Base-by-base conservation (phyloP, 306 rosid species). In the Canavalia gladiata region DNA sequence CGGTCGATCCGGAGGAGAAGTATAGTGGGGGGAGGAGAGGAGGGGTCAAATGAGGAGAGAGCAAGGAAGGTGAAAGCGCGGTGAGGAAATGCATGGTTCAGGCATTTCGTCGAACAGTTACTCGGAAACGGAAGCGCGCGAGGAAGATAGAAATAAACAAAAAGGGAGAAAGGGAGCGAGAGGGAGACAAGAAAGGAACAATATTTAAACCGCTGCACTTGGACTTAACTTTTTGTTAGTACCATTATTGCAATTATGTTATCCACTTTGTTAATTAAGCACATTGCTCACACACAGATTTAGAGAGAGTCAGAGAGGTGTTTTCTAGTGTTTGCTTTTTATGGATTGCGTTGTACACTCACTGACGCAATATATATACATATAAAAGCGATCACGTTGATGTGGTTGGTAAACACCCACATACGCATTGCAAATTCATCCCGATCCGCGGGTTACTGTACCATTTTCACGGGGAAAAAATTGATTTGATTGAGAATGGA, bases 81-180 rank as follows among this genome's bases (percentile, higher is more conserved):
- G 84, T 82, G 86, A 72, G 59, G 60, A 87, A 35, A 65, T 84
- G 89, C 98, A 96, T 96, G 90, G 90, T 72, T 96, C 90, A 88
- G 91, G 96, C 97, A 91, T 95, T 93, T 95, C 97, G 90, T 81
- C 89, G 89, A 95, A 84, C 90, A 89, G 80, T 45, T 77, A 47
- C 83, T 2, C 57, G 85, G 30, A 52, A 4, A 1, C 0, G 2
- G 29, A 10, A 4, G n/a, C 2, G 39, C n/a, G 35, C 4, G 29
- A 41, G 72, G 1, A 1, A 33, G 25, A 9, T 13, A 29, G 1
- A 33, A 30, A 31, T 34, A 39, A 65, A 11, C 2, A 8, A 46
- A 58, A 34, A 31, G 29, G 71, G 5, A 1, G 8, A 1, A n/a
- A 29, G 7, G 35, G n/a, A 2, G 0, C 0, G 11, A 63, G 43